phyloP scores from a whole-genome alignment of 495 filamentous ascomycete species.

The Cercophora samala region DNA sequence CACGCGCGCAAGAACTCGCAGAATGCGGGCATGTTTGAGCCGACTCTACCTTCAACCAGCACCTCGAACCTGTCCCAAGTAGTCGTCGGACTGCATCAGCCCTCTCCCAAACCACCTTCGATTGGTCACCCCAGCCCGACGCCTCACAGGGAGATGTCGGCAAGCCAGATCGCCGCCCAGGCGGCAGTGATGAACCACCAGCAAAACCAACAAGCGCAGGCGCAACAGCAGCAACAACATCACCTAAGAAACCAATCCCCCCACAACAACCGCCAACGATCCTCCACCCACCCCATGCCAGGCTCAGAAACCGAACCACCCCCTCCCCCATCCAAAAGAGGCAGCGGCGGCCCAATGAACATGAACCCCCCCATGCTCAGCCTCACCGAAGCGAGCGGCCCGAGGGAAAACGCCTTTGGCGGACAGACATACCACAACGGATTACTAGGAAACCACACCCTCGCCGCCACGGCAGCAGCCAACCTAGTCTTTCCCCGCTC shows the following conservation, averaged over 20 bases:
- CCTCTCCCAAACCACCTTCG: constrained; percentile 24
- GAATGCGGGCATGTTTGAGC: constrained; percentile 87
- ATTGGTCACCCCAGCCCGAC: constrained; percentile 40
- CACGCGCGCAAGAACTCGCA: constrained; percentile 58
- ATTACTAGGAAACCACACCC: constrained; percentile 58
- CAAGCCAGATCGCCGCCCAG: constrained; percentile 88
- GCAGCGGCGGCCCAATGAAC: constrained; percentile 48
- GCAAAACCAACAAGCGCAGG: constrained; percentile 32
- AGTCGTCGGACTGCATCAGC: constrained; percentile 34
- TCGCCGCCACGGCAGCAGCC: constrained; percentile 76
- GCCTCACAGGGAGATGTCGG: constrained; percentile 49
- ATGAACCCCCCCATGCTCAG: constrained; percentile 57
- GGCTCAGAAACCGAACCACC: constrained; percentile 35
- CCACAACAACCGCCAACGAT: constrained; percentile 61
- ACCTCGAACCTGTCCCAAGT: constrained; percentile 52
- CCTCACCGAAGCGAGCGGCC: constrained; percentile 53
- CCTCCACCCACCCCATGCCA: constrained; percentile 60
- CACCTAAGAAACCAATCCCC: constrained; percentile 35
- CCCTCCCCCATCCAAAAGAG: constrained; percentile 36
- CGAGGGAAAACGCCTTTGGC: constrained; percentile 52
- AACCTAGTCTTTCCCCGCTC: constrained; percentile 79
- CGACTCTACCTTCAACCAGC: constrained; percentile 69
- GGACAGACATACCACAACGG: constrained; percentile 63
- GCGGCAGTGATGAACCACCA: constrained; percentile 64
- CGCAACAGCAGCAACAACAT: constrained; percentile 35